These are phyloP conservation scores for Mortierella claussenii DNA, from an alignment of 192 early-diverging fungal genomes.

Conservation along the genomic window DNA sequence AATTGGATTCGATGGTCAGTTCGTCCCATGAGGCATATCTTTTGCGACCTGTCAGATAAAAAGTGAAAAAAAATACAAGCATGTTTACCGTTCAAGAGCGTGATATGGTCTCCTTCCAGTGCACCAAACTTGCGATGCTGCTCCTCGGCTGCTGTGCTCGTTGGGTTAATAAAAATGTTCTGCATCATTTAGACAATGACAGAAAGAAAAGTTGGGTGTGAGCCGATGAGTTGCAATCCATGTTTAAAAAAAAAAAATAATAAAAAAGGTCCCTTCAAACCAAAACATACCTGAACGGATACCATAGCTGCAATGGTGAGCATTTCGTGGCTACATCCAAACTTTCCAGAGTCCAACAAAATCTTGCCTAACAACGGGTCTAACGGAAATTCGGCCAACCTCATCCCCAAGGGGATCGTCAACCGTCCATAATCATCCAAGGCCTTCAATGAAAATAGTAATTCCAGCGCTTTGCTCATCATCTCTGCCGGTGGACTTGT, in stretches of 20 bases:
- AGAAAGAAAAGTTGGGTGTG: too few relatives aligned
- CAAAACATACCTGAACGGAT: constrained; percentile 69
- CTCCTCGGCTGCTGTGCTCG: constrained; percentile 54
- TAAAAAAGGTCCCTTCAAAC: too few relatives aligned
- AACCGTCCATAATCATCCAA: constrained; percentile 76
- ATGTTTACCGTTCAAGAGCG: constrained; percentile 57
- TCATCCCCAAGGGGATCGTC: constrained; percentile 75
- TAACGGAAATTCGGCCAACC: constrained; percentile 80
- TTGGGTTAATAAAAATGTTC: constrained; percentile 60
- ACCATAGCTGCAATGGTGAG: constrained; percentile 84
- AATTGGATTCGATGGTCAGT: not conserved
- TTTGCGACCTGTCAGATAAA: too few relatives aligned
- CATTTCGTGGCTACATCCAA: constrained; percentile 78
- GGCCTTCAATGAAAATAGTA: constrained; percentile 79
- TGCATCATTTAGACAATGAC: not conserved
- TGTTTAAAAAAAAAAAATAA: too few relatives aligned
- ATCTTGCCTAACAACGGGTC: constrained; percentile 77
- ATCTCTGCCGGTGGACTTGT: constrained; percentile 78
- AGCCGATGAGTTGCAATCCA: too few relatives aligned
- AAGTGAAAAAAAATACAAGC: not conserved
- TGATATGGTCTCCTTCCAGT: constrained; percentile 79
- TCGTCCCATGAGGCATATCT: too few relatives aligned
- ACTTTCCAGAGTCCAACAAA: constrained; percentile 68
- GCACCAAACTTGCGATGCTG: constrained; percentile 77
- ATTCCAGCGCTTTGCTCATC: constrained; percentile 75